Conservation (phyloP, 2,329 filamentous ascomycete genomes). For the Aspergillus piperis region DNA sequence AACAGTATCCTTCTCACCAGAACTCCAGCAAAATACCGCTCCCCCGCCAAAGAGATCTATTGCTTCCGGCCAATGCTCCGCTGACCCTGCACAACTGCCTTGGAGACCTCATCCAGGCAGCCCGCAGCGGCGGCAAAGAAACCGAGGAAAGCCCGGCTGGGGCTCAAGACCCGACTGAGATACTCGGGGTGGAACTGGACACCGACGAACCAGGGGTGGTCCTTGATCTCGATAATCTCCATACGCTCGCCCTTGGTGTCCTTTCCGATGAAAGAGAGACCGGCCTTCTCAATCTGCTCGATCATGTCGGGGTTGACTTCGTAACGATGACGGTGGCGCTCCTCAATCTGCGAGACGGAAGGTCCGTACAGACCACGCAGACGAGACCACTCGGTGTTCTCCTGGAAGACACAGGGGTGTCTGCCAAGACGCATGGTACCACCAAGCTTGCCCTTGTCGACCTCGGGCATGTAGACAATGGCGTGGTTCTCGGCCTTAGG, state of each 20-base stretch:
- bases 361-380: constrained; percentile 73
- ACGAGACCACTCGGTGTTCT: constrained; percentile 73
- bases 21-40: not conserved
- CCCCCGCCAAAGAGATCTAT: not conserved
- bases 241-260: constrained; percentile 76
- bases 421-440: constrained; percentile 85
- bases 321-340: constrained; percentile 86
- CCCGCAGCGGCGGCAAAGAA: constrained; percentile 79
- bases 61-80: constrained; percentile 19
- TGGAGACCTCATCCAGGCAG: constrained; percentile 54
- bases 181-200: constrained; percentile 93
- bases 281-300: constrained; percentile 65
- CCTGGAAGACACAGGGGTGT: constrained; percentile 73
- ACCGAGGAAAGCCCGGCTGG: constrained; percentile 75
- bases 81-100: constrained; percentile 25
- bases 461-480: constrained; percentile 92
- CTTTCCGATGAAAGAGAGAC: constrained; percentile 75
- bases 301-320: constrained; percentile 85
- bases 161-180: constrained; percentile 70
- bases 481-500: constrained; percentile 63
- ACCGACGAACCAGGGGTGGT: constrained; percentile 82
- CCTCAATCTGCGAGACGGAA: constrained; percentile 54
- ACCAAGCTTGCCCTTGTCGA: constrained; percentile 72
- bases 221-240: constrained; percentile 79
- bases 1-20: not conserved